A percentile compares a stretch with the other conserved stretches of the same genome.
Evolutionary conservation across 768 basidiomycete species (phyloP).

Genomic region (Guyanaporus albipodus): DNA sequence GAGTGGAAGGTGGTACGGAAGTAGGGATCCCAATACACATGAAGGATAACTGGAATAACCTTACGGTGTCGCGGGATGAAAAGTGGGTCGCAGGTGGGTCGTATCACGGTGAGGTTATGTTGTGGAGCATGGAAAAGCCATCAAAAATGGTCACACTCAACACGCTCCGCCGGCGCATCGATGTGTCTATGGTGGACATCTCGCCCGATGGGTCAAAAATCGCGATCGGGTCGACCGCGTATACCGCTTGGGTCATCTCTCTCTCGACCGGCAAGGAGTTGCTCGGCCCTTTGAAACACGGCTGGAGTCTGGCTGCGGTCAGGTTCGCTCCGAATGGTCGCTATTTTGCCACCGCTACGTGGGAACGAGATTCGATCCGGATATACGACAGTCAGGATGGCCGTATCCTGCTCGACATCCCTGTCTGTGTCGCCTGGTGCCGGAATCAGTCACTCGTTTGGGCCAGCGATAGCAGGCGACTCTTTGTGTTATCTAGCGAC

Average conservation of each 20-base stretch:
- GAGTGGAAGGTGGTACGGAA: background rate
- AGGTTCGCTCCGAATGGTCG: background rate
- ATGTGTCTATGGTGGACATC: background rate
- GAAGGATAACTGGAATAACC: no score
- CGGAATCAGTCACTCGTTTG: background rate
- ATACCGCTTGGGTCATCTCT: background rate
- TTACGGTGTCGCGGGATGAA: background rate
- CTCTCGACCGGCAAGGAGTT: background rate
- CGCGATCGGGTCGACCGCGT: background rate
- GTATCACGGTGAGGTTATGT: no score
- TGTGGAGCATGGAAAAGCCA: background rate
- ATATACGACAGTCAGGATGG: background rate
- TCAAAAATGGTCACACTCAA: no score
- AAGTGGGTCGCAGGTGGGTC: background rate
- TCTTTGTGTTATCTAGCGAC: background rate
- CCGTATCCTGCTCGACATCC: background rate
- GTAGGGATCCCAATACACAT: no score
- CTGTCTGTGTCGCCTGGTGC: background rate
- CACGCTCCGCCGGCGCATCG: background rate
- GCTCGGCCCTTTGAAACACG: background rate
- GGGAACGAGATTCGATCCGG: background rate
- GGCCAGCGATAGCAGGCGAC: background rate
- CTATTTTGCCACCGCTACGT: background rate
- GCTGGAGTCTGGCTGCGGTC: background rate
- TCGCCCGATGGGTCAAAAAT: constrained; percentile 1